Percentiles rank a stretch among this genome's conserved stretches.
phyloP scores from a whole-genome alignment of 768 basidiomycete genomes.

The Amanita thiersii region DNA sequence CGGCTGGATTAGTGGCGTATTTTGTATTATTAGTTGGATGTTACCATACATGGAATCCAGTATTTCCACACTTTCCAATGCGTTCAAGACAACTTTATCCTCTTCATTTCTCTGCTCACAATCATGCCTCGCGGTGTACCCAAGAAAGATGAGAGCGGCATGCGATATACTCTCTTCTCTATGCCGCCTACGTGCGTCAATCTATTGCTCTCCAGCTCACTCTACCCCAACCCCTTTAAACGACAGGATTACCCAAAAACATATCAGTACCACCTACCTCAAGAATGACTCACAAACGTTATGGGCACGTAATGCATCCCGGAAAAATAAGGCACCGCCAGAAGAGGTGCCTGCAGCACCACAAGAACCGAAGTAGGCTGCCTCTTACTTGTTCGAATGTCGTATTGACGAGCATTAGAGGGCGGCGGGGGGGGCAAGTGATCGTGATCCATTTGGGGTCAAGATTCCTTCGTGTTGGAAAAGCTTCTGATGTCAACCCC shows the following conservation, averaged over 20 bases:
- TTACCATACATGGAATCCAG: conserved; percentile 10
- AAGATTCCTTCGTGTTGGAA: conserved; percentile 63
- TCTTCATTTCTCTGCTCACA: not conserved
- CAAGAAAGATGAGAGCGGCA: conserved; percentile 72
- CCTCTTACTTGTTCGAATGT: conserved; percentile 13
- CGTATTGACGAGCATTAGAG: conserved; percentile 17
- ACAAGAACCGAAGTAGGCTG: conserved; percentile 39
- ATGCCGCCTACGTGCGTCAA: conserved; percentile 63
- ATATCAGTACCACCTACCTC: conserved; percentile 69
- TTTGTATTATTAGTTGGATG: not conserved
- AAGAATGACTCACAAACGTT: conserved; percentile 68
- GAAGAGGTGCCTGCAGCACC: conserved; percentile 29
- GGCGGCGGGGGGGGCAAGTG: conserved; percentile 68
- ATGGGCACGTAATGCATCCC: conserved; percentile 62
- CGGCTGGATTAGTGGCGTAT: not conserved
- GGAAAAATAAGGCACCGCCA: conserved; percentile 36
- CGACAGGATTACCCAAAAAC: conserved; percentile 59
- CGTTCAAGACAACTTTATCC: not conserved
- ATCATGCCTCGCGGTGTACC: conserved; percentile 78
- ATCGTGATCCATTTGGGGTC: conserved; percentile 79
- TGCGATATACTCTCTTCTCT: conserved; percentile 75
- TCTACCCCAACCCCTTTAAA: conserved; percentile 5
- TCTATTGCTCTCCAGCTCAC: not conserved
- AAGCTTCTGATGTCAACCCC: conserved; percentile 73
- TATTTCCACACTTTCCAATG: conserved; percentile 8